Evolutionary conservation across 2,329 filamentous ascomycete genomes (phyloP).

Genomic region (Aspergillus arachidicola): DNA sequence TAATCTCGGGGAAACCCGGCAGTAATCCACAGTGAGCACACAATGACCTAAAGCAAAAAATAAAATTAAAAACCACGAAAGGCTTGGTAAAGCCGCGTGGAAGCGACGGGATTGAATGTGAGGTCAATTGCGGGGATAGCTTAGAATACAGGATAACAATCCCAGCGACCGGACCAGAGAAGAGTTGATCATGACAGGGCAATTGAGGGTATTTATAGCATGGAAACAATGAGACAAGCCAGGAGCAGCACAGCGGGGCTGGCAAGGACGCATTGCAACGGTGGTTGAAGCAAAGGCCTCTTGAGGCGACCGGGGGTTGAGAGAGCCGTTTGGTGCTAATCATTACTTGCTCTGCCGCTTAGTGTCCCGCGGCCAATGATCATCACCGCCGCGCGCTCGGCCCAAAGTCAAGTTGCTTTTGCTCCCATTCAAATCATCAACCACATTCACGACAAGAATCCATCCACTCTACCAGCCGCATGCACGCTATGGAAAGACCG

Average conservation of each 20-base stretch:
- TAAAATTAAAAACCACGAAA: neutral
- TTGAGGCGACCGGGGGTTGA: conserved; percentile 7
- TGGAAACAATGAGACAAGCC: conserved; percentile 3
- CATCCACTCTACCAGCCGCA: conserved; percentile 1
- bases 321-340: conserved; percentile 12
- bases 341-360: conserved; percentile 2
- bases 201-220: conserved; percentile 13
- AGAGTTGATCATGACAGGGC: conserved; percentile 18
- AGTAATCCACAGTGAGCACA: neutral
- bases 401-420: conserved; percentile 5
- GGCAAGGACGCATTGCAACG: conserved; percentile 14
- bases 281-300: conserved; percentile 24
- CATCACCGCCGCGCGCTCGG: conserved; percentile 8
- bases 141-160: conserved; percentile 14
- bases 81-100: neutral
- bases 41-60: neutral
- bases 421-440: neutral
- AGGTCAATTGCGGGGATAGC: conserved; percentile 25
- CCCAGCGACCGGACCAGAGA: neutral
- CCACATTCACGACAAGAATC: neutral
- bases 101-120: neutral
- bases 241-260: conserved; percentile 23
- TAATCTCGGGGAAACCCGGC: neutral
- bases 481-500: conserved; percentile 9
- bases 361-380: conserved; percentile 5